Base-by-base conservation (phyloP, 495 filamentous ascomycete species). In the Ascobolus immersus region DNA sequence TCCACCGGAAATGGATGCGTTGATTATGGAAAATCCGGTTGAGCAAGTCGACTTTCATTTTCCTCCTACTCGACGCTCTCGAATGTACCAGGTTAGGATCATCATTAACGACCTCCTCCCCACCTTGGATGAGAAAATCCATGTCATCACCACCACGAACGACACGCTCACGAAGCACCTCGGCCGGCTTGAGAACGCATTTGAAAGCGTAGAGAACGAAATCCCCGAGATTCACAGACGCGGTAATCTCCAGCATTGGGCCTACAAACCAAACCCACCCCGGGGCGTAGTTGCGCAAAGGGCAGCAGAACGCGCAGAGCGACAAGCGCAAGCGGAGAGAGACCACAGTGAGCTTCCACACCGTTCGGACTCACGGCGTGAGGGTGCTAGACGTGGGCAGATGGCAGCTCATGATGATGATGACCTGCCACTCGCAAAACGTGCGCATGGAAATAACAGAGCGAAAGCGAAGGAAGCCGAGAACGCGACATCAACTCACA, bases 111-210 rank as follows among this genome's bases (percentile, higher is more conserved):
- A 82, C 38, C 70, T 93, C 53, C 65, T 91, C 40, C 63, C 73
- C 36, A 77, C 77, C 1, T 57, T 91, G 21, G 89, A 94, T 43
- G 86, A 96, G 54, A 99, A 99, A 54, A 91, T 89, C 39, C 82
- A 90, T 40, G 81, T 94, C 33, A 72, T 93, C 25, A 70, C 72
- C 3, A 82, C 80, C 4, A 82, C 89, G 27, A 77, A 77, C 41
- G 77, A 90, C 35, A 73, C 80, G 33, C 64, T 94, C 5, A 67
- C 79, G 36, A 84, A 77, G 47, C 81, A 93, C 49, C 56, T 92
- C 14, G 52, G 65, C 34, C 75, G 86, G 15, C 66, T 93, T 41
- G 76, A 94, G 40, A 69, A 71, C 25, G 67, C 81, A 14, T 89
- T 68, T 57, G 72, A 75, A 10, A 71, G 77, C 53, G 67, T 94